Evolutionary conservation across 2,329 filamentous ascomycete genomes (phyloP), one percentile per base, ranked within the genome.

Genomic region (Penicillium corylophilum): DNA sequence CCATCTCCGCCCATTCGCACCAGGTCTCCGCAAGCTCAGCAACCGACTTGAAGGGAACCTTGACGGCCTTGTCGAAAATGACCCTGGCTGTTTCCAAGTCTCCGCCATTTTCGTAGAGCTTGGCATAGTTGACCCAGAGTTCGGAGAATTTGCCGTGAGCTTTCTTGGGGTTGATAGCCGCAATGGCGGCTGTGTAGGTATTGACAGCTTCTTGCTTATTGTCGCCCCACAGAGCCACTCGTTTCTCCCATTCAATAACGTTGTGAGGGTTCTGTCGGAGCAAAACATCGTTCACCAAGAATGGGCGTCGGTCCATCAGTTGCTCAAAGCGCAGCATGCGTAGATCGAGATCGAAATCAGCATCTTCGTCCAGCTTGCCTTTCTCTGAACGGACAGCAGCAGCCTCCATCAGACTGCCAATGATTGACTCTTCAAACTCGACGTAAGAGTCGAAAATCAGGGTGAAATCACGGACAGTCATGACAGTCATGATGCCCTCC

Each of bases 1-100:
- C 94, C 88, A 99, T 90, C 73, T 99, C 93, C 1, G 95, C 93
- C 93, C 94, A 99, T 74, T 96, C 91, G 58, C 95, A 95, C 94
- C 94, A 99, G 82, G 94, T 95, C 66, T 99, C 94, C 18, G 94
- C 94, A 51, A 99, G 80, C 72, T 99, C 94, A 26, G 89, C 86
- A n/a, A 99, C 93, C 0, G 92, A 95, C 68, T 96, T 97, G 79
- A 95, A 99, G 0, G 93, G 92, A 1, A 99, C 94, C 68, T 96
- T 97, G 67, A 96, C 89, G 13, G 93, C 93, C 74, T 97, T 99
- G 71, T 97, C 93, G 83, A 97, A 89, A 65, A 99, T 97, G 55
- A 95, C 81, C 28, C 94, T 83, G 33, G 94, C 92, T 59, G 87
- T 96, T 47, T 85, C 81, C 35, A 97, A 68, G 69, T 97, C 92